These are phyloP conservation scores for Lipomyces starkeyi DNA, from an alignment of 805 yeast species.

Conservation along the genomic window DNA sequence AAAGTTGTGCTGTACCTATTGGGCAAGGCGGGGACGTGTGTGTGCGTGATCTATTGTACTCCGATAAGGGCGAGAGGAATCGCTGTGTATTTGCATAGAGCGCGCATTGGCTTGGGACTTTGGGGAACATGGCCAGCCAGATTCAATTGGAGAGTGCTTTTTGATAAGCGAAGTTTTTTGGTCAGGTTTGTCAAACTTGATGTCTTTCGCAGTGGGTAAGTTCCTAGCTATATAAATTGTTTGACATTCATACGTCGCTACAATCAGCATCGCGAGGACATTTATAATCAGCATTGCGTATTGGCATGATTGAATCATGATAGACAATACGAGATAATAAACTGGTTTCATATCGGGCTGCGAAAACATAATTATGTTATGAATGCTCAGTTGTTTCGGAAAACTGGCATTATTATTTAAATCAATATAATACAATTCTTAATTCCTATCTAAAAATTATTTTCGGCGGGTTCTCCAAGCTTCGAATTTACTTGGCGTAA, in stretches of 20 bases:
- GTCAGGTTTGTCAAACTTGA: background rate
- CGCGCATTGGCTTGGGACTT: background rate
- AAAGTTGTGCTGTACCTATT: too few species aligned
- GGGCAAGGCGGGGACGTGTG: too few species aligned
- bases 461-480: background rate
- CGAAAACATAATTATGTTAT: too few species aligned
- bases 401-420: background rate
- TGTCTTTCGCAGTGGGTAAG: too few species aligned
- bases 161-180: background rate
- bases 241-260: background rate
- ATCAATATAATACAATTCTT: background rate
- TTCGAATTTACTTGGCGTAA: conserved; percentile 8
- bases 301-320: too few species aligned
- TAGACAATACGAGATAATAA: too few species aligned
- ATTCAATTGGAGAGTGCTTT: background rate
- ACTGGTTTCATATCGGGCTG: too few species aligned
- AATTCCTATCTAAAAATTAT: background rate
- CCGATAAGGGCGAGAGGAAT: background rate
- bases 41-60: background rate
- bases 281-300: too few species aligned
- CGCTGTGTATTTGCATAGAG: background rate
- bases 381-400: too few species aligned
- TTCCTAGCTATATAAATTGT: background rate
- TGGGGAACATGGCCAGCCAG: background rate
- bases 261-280: too few species aligned